These are phyloP conservation scores for Adenanthera pavonina DNA, from an alignment of 306 rosid species.

Conservation along the genomic window DNA sequence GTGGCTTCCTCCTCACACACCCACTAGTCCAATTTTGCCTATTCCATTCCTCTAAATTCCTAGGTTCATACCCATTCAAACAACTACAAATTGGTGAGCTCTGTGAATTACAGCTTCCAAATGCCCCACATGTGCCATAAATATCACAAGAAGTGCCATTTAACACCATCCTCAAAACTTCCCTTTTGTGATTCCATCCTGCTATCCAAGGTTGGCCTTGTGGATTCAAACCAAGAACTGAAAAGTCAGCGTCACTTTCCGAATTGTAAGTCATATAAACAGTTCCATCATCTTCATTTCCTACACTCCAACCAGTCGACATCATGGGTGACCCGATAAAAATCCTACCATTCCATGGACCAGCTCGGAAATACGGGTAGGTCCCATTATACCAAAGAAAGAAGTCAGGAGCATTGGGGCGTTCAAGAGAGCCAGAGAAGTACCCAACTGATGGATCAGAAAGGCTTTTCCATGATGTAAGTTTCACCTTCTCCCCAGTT, in stretches of 20 bases:
- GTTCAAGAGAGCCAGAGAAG: slow-evolving; percentile 1
- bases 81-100: slow-evolving; percentile 39
- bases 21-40: neutral
- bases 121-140: slow-evolving; percentile 22
- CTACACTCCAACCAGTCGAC: slow-evolving; percentile 13
- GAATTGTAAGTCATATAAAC: neutral
- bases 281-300: neutral
- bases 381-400: slow-evolving; percentile 34
- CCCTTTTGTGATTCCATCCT: neutral
- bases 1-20: neutral
- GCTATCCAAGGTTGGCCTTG: neutral
- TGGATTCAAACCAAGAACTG: neutral
- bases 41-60: slow-evolving; percentile 38
- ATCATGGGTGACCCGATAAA: slow-evolving; percentile 29
- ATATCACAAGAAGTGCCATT: slow-evolving; percentile 9
- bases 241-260: neutral
- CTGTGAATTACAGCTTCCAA: slow-evolving; percentile 24
- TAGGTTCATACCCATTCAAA: slow-evolving; percentile 43
- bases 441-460: neutral
- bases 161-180: neutral
- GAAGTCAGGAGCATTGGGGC: slow-evolving; percentile 18
- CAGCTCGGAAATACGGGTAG: slow-evolving; percentile 14
- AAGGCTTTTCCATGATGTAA: slow-evolving; percentile 6
- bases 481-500: neutral
- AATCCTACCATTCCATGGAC: slow-evolving; percentile 36